Base-by-base conservation (phyloP, 1,284 basidiomycete species). In the Wolfiporia cocos region DNA sequence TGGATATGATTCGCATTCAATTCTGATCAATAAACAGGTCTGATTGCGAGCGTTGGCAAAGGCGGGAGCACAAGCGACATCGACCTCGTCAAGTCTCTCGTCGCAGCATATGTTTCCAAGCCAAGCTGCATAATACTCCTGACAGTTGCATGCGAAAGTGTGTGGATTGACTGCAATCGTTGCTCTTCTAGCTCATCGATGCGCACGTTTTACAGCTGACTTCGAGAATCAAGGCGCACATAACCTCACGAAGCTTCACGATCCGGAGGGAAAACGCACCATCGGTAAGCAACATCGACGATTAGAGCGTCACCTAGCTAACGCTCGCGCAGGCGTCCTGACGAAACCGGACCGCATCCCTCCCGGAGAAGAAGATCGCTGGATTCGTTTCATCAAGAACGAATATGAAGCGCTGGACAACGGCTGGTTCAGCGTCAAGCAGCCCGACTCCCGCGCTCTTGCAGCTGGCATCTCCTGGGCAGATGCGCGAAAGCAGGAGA, bases 291-390 rank as follows among this genome's bases (percentile, higher is more conserved):
- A 17, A 3, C 39, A 12, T 14, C 17, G 20, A 11, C 21, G 71
- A 37, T 19, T 18, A 38, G 41, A 37, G 26, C 6, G 12, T 15
- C 3, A 21, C 4, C 10, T 29, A 3, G 4, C 3, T 2, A 12
- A 12, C 9, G 10, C n/a, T 9, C 19, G 12, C 15, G 24, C 18
- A 88, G 86, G 85, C 42, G 86, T 90, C 12, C 66, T 90, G n/a
- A 90, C 86, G 0, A 90, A 89, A 55, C 82, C 86, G 0, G 87
- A 90, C 54, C 75, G 79, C 4, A 85, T 90, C 37, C 76, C 75
- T 0, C 6, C 51, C 0, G 84, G 82, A 0, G 80, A 86, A 24
- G 78, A 86, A 47, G 51, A 56, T 0, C 54, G 51, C 1, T 89
- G 86, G 86, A 48, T 86, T 6, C 59, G 61, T 0, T 73, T 81